These are phyloP conservation scores for Yamadazyma diddensiae DNA, from an alignment of 1,139 yeast genomes.

Conservation along the genomic window DNA sequence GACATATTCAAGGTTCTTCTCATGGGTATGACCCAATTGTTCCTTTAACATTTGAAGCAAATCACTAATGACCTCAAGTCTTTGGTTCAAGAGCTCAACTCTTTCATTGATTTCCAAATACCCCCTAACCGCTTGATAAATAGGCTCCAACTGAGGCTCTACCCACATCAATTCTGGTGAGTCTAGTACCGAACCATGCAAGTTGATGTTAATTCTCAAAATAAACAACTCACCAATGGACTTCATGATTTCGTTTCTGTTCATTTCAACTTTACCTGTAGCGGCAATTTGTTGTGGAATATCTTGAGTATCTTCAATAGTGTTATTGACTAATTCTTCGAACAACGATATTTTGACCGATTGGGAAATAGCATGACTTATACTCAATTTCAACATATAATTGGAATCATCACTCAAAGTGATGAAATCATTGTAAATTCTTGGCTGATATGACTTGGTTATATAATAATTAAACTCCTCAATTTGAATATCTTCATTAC, in stretches of 20 bases:
- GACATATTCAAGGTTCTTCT: conserved; percentile 88
- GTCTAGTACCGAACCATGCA: conserved; percentile 93
- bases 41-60: conserved; percentile 93
- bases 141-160: conserved; percentile 95
- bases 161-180: conserved; percentile 99
- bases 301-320: conserved; percentile 94
- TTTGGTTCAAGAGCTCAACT: conserved; percentile 81
- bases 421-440: conserved; percentile 92
- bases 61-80: conserved; percentile 91
- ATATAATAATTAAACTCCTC: conserved; percentile 94
- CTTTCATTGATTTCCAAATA: conserved; percentile 92
- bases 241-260: conserved; percentile 91
- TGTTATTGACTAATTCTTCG: conserved; percentile 92
- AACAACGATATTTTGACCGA: conserved; percentile 90
- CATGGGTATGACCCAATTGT: conserved; percentile 88
- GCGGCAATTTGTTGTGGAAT: conserved; percentile 94
- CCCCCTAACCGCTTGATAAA: conserved; percentile 94
- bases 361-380: conserved; percentile 90
- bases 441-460: conserved; percentile 88
- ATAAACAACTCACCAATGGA: conserved; percentile 94
- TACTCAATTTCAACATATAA: conserved; percentile 84
- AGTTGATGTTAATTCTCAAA: conserved; percentile 80
- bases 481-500: conserved; percentile 86
- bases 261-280: conserved; percentile 93
- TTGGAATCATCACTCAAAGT: conserved; percentile 87